These are phyloP conservation scores for Myxozyma mucilagina DNA, from an alignment of 805 yeast genomes.

Conservation along the genomic window DNA sequence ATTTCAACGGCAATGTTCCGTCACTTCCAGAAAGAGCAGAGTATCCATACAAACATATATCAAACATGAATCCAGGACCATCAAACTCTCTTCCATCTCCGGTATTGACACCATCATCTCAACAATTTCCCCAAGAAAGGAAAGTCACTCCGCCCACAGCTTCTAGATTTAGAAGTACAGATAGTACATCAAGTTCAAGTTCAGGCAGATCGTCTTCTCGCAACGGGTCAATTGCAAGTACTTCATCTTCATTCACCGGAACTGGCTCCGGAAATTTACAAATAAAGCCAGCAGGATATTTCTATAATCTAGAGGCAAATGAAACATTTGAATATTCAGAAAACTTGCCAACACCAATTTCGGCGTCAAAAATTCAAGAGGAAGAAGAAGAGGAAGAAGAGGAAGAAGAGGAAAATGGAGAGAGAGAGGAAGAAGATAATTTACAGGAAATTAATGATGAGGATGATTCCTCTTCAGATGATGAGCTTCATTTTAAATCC, in stretches of 20 bases:
- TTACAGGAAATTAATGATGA: neutral
- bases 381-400: neutral
- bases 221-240: neutral
- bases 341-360: neutral
- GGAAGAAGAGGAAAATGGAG: neutral
- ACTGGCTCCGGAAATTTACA: neutral
- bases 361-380: neutral
- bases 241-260: neutral
- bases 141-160: too few relatives aligned
- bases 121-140: neutral
- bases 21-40: neutral
- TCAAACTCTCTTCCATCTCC: too few relatives aligned
- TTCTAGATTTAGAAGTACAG: neutral
- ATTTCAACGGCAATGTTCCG: neutral
- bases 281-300: too few relatives aligned
- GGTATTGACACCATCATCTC: neutral
- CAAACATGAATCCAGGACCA: too few relatives aligned
- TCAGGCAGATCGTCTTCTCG: neutral
- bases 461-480: constrained; percentile 5
- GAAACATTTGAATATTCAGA: neutral
- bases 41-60: too few relatives aligned
- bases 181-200: constrained; percentile 1
- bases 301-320: too few relatives aligned
- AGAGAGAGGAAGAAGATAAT: neutral
- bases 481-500: constrained; percentile 3